A percentile compares a stretch with the other conserved stretches of the same genome.
Conservation (phyloP, 2,329 filamentous ascomycete genomes). For the Pseudogymnoascus sp. region DNA sequence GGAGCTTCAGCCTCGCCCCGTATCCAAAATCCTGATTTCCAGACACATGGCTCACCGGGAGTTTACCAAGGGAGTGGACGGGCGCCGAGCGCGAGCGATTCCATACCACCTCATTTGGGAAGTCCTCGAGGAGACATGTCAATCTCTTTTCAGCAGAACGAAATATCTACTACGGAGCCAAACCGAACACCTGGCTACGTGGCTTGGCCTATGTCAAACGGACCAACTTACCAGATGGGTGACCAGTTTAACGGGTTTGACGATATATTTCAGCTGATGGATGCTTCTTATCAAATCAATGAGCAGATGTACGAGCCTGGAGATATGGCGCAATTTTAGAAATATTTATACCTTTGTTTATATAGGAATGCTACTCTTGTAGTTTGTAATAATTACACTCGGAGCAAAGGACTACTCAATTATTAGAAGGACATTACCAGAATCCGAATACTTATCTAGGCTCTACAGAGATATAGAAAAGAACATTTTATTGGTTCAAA, state of each 20-base stretch:
- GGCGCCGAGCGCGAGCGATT: neutral
- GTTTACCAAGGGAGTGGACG: neutral
- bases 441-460: neutral
- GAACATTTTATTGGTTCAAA: neutral
- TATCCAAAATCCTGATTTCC: neutral
- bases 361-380: neutral
- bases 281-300: constrained; percentile 15
- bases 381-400: neutral
- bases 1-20: neutral
- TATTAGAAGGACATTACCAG: neutral
- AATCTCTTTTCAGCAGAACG: neutral
- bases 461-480: neutral
- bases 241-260: neutral
- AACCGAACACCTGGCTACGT: neutral
- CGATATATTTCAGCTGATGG: constrained; percentile 18
- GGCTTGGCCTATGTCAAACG: neutral
- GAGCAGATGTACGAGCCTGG: constrained; percentile 9
- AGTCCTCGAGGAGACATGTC: neutral
- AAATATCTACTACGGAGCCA: neutral
- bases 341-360: neutral
- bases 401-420: neutral
- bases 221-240: neutral
- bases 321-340: neutral
- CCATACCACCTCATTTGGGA: neutral
- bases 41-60: neutral